Percentiles rank a stretch among this genome's conserved stretches.
These are phyloP conservation scores for Jacaranda copaia DNA, from an alignment of 257 asterid species.

Conservation along the genomic window DNA sequence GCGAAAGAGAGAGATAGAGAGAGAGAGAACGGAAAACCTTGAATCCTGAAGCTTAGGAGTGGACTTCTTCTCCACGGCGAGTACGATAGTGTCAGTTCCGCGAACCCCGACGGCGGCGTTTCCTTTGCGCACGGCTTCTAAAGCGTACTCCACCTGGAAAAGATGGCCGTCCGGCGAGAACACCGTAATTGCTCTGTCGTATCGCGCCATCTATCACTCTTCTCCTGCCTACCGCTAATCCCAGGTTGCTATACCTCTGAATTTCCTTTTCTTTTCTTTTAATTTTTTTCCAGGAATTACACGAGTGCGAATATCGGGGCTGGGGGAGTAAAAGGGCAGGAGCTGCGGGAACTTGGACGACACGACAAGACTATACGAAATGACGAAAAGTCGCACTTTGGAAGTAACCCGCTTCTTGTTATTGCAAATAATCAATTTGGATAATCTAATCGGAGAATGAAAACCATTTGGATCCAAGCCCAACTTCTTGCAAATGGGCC, in stretches of 20 bases:
- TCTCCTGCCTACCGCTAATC: not conserved
- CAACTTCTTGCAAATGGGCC: too few relatives aligned
- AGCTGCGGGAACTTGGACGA: slow-evolving; percentile 16
- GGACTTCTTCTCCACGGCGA: slow-evolving; percentile 96
- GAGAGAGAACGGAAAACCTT: slow-evolving; percentile 42
- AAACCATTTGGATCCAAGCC: too few relatives aligned
- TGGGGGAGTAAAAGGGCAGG: not conserved
- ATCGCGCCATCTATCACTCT: slow-evolving; percentile 72
- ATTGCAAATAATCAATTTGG: too few relatives aligned
- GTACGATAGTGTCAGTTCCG: slow-evolving; percentile 83
- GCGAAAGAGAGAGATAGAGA: not conserved
- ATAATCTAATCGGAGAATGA: too few relatives aligned
- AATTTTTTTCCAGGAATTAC: not conserved
- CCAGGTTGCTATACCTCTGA: not conserved
- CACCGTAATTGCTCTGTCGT: slow-evolving; percentile 93
- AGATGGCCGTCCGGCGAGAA: slow-evolving; percentile 98
- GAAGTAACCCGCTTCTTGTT: not conserved
- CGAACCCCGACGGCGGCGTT: slow-evolving; percentile 98
- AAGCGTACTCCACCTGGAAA: slow-evolving; percentile 96
- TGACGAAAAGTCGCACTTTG: not conserved
- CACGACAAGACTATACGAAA: slow-evolving; percentile 12
- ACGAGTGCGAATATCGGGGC: not conserved
- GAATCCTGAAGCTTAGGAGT: slow-evolving; percentile 97
- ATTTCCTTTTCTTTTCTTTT: not conserved
- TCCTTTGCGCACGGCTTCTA: slow-evolving; percentile 97